Conservation (phyloP, 768 basidiomycete genomes). For the Rhodotorula diobovata region DNA sequence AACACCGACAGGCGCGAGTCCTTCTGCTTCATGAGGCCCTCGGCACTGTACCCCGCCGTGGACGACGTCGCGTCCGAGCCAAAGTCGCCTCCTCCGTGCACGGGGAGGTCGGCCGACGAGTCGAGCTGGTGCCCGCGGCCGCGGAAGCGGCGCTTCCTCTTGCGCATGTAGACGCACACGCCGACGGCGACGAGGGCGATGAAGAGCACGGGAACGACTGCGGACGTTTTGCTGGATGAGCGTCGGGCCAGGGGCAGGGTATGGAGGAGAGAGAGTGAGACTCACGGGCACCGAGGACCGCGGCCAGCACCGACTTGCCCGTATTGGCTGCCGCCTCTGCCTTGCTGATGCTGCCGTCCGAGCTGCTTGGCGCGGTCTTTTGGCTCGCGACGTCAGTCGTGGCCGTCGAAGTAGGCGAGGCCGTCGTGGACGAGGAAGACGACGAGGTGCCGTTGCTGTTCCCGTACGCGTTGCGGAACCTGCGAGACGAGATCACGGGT, state of each 20-base stretch:
- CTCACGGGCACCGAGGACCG: slow-evolving; percentile 3
- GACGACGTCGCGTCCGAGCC: not conserved
- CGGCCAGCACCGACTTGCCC: not conserved
- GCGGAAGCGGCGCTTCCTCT: not conserved
- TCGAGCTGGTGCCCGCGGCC: slow-evolving; percentile 26
- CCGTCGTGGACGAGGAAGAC: not conserved
- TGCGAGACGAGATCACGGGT: not conserved
- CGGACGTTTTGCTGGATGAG: too few relatives aligned
- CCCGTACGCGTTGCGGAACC: not conserved
- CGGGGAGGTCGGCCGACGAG: slow-evolving; percentile 14
- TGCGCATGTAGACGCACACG: slow-evolving; percentile 13
- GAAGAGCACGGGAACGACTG: slow-evolving; percentile 14
- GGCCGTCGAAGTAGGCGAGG: not conserved
- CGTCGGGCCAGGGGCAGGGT: not conserved
- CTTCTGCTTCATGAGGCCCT: slow-evolving; percentile 16
- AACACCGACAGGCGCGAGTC: slow-evolving; percentile 9
- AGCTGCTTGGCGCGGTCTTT: not conserved
- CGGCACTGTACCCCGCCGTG: not conserved
- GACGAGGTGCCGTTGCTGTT: not conserved
- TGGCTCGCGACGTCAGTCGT: not conserved
- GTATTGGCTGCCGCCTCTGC: not conserved
- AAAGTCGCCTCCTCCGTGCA: not conserved
- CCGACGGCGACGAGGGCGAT: slow-evolving; percentile 5
- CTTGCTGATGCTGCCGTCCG: not conserved
- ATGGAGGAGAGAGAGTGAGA: too few relatives aligned